These are phyloP conservation scores for Gossypium schwendimanii DNA, from an alignment of 441 rosid species.

Conservation along the genomic window DNA sequence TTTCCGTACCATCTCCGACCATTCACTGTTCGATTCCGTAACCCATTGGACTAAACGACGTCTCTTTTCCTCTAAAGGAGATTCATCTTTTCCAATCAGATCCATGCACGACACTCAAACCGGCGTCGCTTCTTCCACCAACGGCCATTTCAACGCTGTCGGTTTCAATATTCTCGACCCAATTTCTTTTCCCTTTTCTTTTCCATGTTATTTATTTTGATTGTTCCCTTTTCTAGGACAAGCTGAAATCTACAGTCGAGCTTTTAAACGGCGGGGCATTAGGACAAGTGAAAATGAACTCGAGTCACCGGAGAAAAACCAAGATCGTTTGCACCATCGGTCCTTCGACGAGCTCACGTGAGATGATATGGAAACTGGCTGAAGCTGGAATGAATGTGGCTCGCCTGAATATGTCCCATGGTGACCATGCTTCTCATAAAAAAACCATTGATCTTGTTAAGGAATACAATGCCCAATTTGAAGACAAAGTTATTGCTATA, in stretches of 20 bases:
- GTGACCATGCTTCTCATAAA: slow-evolving; percentile 88
- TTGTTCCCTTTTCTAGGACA: slow-evolving; percentile 29
- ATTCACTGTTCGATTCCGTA: slow-evolving; percentile 1
- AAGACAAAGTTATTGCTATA: slow-evolving; percentile 73
- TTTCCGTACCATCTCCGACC: not conserved
- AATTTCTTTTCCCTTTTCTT: too few relatives aligned
- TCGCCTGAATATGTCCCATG: slow-evolving; percentile 95
- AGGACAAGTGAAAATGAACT: slow-evolving; percentile 24
- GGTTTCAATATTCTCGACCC: not conserved
- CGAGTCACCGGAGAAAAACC: slow-evolving; percentile 55
- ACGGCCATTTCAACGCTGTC: slow-evolving; percentile 3
- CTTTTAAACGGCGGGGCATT: slow-evolving; percentile 19
- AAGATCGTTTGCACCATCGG: slow-evolving; percentile 94
- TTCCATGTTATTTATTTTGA: not conserved
- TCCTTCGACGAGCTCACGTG: slow-evolving; percentile 81
- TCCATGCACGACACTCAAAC: not conserved
- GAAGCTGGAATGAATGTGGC: slow-evolving; percentile 96
- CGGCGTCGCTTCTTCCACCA: not conserved
- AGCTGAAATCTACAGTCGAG: slow-evolving; percentile 30
- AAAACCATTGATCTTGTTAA: slow-evolving; percentile 79
- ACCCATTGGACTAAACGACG: not conserved
- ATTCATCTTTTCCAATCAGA: not conserved
- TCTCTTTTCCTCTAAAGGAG: not conserved
- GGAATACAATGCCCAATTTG: slow-evolving; percentile 77
- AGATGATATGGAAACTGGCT: slow-evolving; percentile 93